Evolutionary conservation across 2,329 filamentous ascomycete species (phyloP).

Genomic region (Cercospora brassicicola): DNA sequence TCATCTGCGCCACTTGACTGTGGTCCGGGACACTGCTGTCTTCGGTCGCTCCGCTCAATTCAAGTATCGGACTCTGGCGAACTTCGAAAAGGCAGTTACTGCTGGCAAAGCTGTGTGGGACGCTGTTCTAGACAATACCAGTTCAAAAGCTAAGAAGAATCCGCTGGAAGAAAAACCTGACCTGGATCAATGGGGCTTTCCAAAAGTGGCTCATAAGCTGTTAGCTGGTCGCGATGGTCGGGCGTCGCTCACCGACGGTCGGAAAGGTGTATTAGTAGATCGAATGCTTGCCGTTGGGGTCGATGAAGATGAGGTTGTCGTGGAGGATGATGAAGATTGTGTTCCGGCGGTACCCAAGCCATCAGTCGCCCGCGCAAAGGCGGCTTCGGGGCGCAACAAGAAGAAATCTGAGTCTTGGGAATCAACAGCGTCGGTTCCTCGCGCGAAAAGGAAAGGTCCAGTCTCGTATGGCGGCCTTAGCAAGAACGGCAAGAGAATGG

Average conservation of each 20-base stretch:
- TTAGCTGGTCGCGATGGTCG: constrained; percentile 46
- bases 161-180: constrained; percentile 24
- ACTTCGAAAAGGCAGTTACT: constrained; percentile 57
- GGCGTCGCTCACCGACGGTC: constrained; percentile 42
- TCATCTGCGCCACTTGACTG: constrained; percentile 57
- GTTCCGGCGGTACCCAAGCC: background rate
- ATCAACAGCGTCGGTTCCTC: background rate
- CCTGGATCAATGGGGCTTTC: constrained; percentile 53
- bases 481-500: constrained; percentile 6
- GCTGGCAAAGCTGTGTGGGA: constrained; percentile 54
- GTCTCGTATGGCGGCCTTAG: background rate
- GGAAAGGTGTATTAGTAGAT: constrained; percentile 15
- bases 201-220: constrained; percentile 35
- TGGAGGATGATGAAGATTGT: constrained; percentile 10
- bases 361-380: background rate
- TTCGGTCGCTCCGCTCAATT: constrained; percentile 53
- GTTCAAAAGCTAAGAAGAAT: constrained; percentile 33
- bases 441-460: background rate
- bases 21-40: constrained; percentile 57
- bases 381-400: background rate
- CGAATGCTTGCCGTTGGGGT: constrained; percentile 5
- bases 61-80: constrained; percentile 55
- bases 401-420: background rate
- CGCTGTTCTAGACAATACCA: constrained; percentile 46
- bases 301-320: constrained; percentile 34